Percentiles rank a stretch among this genome's conserved stretches.
Evolutionary conservation across 2,329 filamentous ascomycete species (phyloP).

Genomic region (Epichloe gansuensis): DNA sequence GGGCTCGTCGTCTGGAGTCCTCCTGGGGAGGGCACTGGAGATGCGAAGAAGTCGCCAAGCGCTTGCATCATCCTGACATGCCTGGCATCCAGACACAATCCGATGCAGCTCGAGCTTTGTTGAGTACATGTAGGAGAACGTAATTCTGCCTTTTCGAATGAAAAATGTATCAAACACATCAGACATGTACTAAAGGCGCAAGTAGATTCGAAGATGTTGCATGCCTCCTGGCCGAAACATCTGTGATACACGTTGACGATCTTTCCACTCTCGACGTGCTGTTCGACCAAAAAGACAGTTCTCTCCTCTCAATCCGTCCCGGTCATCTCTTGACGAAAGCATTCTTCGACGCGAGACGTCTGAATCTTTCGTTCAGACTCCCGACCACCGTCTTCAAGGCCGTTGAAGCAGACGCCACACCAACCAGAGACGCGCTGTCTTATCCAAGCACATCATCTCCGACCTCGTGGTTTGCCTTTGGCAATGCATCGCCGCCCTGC

Average conservation of each 20-base stretch:
- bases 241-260: slow-evolving; percentile 1
- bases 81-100: neutral
- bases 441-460: neutral
- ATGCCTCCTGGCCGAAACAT: slow-evolving; percentile 1
- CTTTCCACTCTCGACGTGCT: slow-evolving; percentile 2
- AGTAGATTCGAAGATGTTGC: slow-evolving; percentile 3
- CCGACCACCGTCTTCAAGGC: neutral
- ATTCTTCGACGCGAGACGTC: neutral
- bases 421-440: neutral
- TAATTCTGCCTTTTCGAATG: neutral
- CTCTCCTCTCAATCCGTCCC: neutral
- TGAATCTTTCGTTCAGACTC: slow-evolving; percentile 1
- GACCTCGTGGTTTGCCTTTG: slow-evolving; percentile 1
- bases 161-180: neutral
- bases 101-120: slow-evolving; percentile 2
- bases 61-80: neutral
- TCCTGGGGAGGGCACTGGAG: slow-evolving; percentile 6
- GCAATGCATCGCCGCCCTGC: neutral
- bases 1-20: slow-evolving; percentile 6
- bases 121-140: slow-evolving; percentile 4
- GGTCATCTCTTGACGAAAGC: neutral
- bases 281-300: neutral
- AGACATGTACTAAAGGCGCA: neutral
- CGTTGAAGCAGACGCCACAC: neutral
- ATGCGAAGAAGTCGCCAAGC: slow-evolving; percentile 7